Conservation (phyloP, 805 yeast species). For the Zygosaccharomyces siamensis region DNA sequence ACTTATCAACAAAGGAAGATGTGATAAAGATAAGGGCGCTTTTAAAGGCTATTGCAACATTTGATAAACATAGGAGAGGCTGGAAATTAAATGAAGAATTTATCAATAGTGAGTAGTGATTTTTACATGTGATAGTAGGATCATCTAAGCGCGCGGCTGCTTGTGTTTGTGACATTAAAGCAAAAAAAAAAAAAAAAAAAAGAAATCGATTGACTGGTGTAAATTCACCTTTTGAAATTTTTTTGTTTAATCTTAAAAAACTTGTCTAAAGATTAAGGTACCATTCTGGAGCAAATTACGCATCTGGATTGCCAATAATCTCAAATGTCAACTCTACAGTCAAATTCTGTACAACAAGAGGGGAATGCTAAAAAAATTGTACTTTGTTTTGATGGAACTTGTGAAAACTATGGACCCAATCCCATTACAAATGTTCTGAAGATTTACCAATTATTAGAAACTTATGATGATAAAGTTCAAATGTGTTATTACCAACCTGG, state of each 20-base stretch:
- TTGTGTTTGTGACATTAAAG: slow-evolving; percentile 7
- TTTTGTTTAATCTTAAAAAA: not conserved
- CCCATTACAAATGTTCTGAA: slow-evolving; percentile 54
- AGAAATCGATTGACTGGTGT: not conserved
- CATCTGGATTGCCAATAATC: not conserved
- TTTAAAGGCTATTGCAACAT: slow-evolving; percentile 59
- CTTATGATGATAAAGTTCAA: slow-evolving; percentile 39
- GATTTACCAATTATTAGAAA: slow-evolving; percentile 48
- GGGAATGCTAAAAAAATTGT: slow-evolving; percentile 40
- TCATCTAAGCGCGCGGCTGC: slow-evolving; percentile 1
- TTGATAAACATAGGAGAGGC: slow-evolving; percentile 54
- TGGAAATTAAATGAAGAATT: slow-evolving; percentile 65
- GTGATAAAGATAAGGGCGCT: slow-evolving; percentile 62
- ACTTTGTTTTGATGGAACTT: slow-evolving; percentile 62
- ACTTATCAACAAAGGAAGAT: slow-evolving; percentile 46
- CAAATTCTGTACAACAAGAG: not conserved
- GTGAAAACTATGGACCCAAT: slow-evolving; percentile 50
- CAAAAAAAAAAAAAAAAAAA: not conserved
- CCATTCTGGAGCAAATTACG: not conserved
- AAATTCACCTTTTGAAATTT: not conserved
- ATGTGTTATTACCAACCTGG: slow-evolving; percentile 67
- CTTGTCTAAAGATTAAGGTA: not conserved
- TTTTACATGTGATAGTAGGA: slow-evolving; percentile 5
- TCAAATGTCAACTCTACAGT: not conserved
- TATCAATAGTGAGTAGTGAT: slow-evolving; percentile 11